Evolutionary conservation across 192 early-diverging fungal species (phyloP).

Genomic region (Coemansia biformis): DNA sequence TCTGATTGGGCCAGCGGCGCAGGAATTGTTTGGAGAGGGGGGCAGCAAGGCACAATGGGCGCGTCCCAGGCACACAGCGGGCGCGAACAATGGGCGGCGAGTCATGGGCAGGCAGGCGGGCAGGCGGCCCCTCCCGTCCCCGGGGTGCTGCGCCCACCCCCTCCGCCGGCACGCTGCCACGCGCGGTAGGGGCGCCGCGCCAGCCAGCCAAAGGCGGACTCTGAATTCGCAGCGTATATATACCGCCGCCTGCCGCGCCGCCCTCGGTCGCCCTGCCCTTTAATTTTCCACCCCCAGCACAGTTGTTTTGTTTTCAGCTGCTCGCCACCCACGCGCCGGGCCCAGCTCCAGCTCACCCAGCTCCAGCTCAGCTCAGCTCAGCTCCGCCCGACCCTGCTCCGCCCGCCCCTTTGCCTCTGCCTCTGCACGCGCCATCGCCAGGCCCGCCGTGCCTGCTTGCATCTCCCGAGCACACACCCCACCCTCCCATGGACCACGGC

Average conservation of each 20-base stretch:
- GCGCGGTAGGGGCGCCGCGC: background rate
- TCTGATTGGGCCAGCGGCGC: conserved; percentile 21
- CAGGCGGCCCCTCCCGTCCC: background rate
- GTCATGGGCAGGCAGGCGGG: conserved; percentile 40
- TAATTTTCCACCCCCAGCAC: conserved; percentile 10
- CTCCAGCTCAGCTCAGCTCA: no score
- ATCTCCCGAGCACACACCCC: background rate
- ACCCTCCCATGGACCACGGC: conserved; percentile 17
- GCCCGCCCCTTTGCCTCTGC: background rate
- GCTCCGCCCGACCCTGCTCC: no score
- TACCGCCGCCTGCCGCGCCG: conserved; percentile 7
- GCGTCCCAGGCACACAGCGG: conserved; percentile 9
- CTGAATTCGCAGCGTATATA: conserved; percentile 11
- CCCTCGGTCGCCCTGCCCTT: conserved; percentile 2
- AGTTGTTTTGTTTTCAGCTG: background rate
- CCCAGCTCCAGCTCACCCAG: no score
- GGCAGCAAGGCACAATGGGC: conserved; percentile 14
- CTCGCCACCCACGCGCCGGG: conserved; percentile 3
- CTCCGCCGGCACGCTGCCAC: conserved; percentile 7
- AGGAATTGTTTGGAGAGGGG: conserved; percentile 23
- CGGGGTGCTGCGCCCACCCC: conserved; percentile 9
- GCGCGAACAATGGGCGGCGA: conserved; percentile 33
- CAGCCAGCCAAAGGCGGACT: conserved; percentile 8
- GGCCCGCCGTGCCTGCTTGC: conserved; percentile 1
- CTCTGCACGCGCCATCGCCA: background rate